A percentile compares a stretch with the other conserved stretches of the same genome.
phyloP scores from a whole-genome alignment of 148 eudicot species.

The Chenopodium formosanum region DNA sequence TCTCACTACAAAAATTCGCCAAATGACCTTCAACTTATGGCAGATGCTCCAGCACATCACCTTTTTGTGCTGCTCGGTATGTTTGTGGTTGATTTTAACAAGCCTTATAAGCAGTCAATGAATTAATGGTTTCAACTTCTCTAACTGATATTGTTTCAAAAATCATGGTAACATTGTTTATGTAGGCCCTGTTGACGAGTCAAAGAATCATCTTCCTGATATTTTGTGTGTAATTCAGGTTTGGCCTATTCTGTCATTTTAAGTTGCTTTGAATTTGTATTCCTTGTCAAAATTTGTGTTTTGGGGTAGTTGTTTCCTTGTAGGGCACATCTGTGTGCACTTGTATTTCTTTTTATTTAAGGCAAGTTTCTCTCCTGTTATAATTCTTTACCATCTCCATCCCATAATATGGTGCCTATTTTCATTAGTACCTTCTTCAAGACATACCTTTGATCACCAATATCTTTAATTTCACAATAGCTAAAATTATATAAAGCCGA shows the following conservation, averaged over 20 bases:
- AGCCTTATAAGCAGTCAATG: not conserved
- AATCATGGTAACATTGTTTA: conserved; percentile 6
- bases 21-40: conserved; percentile 89
- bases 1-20: conserved; percentile 99
- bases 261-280: not conserved
- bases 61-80: conserved; percentile 94
- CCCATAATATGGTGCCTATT: too few species aligned
- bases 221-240: conserved; percentile 97
- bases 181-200: conserved; percentile 94
- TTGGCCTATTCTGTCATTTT: conserved; percentile 20
- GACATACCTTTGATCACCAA: too few species aligned
- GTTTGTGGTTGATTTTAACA: not conserved
- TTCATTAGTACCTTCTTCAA: too few species aligned
- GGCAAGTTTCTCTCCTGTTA: not conserved
- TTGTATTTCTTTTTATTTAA: not conserved
- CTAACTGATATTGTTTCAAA: conserved; percentile 7
- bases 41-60: conserved; percentile 99
- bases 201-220: conserved; percentile 90
- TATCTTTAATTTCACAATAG: too few species aligned
- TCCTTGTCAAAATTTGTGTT: not conserved
- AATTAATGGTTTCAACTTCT: not conserved
- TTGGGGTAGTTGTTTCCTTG: not conserved
- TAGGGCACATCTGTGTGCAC: not conserved
- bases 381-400: not conserved
- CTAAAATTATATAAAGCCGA: too few species aligned